Conservation (phyloP, 768 basidiomycete species). For the Hemileccinum impolitum region DNA sequence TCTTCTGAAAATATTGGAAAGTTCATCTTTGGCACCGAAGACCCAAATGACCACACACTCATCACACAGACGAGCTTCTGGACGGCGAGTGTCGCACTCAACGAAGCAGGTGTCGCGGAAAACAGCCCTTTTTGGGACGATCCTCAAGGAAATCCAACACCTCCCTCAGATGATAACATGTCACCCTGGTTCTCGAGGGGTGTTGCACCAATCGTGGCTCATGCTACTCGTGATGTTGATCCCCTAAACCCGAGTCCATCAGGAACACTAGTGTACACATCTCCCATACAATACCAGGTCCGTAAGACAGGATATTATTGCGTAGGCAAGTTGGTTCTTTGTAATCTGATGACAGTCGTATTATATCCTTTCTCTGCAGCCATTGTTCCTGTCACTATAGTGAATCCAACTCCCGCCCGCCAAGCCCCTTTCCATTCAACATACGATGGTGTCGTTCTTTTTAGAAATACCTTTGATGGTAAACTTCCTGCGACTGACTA, state of each 20-base stretch:
- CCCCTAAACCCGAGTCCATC: conserved; percentile 47
- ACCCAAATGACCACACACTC: conserved; percentile 55
- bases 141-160: conserved; percentile 56
- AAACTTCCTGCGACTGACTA: conserved; percentile 91
- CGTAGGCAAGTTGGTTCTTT: conserved; percentile 61
- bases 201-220: conserved; percentile 5
- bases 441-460: conserved; percentile 77
- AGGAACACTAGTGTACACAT: conserved; percentile 52
- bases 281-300: conserved; percentile 81
- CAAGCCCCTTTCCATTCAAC: conserved; percentile 64
- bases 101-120: conserved; percentile 25
- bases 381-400: conserved; percentile 84
- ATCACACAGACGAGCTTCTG: conserved; percentile 81
- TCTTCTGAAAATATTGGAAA: conserved; percentile 66
- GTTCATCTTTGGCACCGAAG: conserved; percentile 69
- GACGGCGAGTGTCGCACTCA: conserved; percentile 74
- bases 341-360: neutral
- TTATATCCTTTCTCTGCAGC: conserved; percentile 42
- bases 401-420: conserved; percentile 34
- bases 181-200: conserved; percentile 47
- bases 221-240: conserved; percentile 21
- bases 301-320: conserved; percentile 93
- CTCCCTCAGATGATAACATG: conserved; percentile 43
- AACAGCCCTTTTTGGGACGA: conserved; percentile 52
- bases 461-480: conserved; percentile 86